Conservation (phyloP, 1,284 basidiomycete genomes). For the Gymnopus androsaceus region DNA sequence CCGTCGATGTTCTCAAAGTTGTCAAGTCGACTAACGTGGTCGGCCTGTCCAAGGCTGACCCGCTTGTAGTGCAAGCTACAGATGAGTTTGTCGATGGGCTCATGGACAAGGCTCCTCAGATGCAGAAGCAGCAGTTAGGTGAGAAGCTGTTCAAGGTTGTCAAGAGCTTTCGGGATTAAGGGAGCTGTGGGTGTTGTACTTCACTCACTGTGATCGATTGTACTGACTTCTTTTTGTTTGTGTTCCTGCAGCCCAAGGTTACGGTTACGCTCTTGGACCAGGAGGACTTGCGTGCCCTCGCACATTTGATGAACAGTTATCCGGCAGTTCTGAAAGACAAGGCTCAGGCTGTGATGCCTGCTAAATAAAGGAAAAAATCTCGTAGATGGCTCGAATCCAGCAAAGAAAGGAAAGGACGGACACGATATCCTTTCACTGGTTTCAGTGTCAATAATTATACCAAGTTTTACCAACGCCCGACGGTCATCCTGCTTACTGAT, state of each 20-base stretch:
- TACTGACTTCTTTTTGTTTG: conserved; percentile 6
- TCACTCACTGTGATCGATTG: not conserved
- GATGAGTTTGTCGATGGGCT: conserved; percentile 79
- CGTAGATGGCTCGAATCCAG: not conserved
- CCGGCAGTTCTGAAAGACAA: conserved; percentile 81
- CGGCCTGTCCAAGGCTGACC: conserved; percentile 69
- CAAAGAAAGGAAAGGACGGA: too few species aligned
- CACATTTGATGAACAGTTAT: conserved; percentile 87
- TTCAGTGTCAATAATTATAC: not conserved
- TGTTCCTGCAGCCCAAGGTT: conserved; percentile 62
- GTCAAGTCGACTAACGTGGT: conserved; percentile 55
- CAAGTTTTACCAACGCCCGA: too few species aligned
- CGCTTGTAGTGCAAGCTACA: conserved; percentile 67
- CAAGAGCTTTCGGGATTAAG: conserved; percentile 79
- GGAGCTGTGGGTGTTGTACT: conserved; percentile 56
- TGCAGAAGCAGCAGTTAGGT: conserved; percentile 82
- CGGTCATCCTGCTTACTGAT: too few species aligned
- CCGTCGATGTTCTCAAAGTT: conserved; percentile 68
- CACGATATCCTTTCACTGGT: not conserved
- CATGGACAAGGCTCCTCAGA: conserved; percentile 57
- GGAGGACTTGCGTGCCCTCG: conserved; percentile 80
- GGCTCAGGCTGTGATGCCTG: conserved; percentile 31
- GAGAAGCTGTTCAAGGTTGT: conserved; percentile 82
- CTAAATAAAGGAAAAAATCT: conserved; percentile 19
- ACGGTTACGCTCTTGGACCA: conserved; percentile 82